Percentiles rank a stretch among this genome's conserved stretches.
Conservation (phyloP, 345 rosid genomes). For the Arabis alpina region DNA sequence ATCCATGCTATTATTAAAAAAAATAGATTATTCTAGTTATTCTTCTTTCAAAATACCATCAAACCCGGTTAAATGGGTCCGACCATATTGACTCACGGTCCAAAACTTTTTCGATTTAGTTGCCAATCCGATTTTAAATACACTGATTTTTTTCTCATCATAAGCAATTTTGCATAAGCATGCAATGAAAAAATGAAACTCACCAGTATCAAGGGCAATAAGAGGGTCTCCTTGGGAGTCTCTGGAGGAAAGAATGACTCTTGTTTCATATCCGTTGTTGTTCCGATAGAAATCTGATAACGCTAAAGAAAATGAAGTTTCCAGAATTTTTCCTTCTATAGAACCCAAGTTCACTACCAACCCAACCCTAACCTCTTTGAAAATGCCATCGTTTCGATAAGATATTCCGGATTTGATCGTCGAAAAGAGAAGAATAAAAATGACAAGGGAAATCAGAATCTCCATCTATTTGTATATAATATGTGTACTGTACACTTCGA, state of each 20-base stretch:
- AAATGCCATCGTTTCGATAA: background rate
- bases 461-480: background rate
- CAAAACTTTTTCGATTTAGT: too few species aligned
- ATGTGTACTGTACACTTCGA: too few species aligned
- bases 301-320: conserved; percentile 23
- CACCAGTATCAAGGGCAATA: conserved; percentile 26
- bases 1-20: too few species aligned
- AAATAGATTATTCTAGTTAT: too few species aligned
- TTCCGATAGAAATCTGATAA: conserved; percentile 33
- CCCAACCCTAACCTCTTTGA: conserved; percentile 28
- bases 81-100: too few species aligned
- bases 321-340: conserved; percentile 26
- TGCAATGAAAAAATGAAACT: conserved; percentile 1
- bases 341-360: conserved; percentile 34
- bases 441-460: background rate
- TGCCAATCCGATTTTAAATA: too few species aligned
- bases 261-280: conserved; percentile 16
- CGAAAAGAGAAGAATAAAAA: background rate
- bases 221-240: conserved; percentile 40
- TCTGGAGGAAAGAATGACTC: conserved; percentile 16
- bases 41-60: too few species aligned
- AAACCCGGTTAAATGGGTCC: too few species aligned
- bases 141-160: too few species aligned
- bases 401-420: background rate
- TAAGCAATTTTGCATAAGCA: too few species aligned